phyloP scores from a whole-genome alignment of 208 protist species.

The Hexamita inflata region DNA sequence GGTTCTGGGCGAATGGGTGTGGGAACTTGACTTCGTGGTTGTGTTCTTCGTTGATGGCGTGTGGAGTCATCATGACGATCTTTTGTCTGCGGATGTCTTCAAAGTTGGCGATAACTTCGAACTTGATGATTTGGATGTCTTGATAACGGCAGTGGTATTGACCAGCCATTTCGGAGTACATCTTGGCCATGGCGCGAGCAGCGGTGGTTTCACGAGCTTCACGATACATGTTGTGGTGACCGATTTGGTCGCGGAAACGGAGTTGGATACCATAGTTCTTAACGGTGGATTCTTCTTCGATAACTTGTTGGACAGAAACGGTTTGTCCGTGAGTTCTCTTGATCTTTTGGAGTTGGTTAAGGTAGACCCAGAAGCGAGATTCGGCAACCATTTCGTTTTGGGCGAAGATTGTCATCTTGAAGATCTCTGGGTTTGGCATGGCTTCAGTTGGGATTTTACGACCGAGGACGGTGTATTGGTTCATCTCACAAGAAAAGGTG shows the following conservation, averaged over 20 bases:
- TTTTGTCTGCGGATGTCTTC: constrained; percentile 1
- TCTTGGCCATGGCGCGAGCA: constrained; percentile 76
- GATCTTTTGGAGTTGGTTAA: constrained; percentile 83
- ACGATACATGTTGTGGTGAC: constrained; percentile 97
- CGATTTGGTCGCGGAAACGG: constrained; percentile 87
- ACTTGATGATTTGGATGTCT: constrained; percentile 82
- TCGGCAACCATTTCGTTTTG: constrained; percentile 87
- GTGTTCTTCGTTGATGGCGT: too few species aligned
- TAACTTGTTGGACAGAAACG: constrained; percentile 46
- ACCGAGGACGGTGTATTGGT: constrained; percentile 77
- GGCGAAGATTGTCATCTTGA: constrained; percentile 93
- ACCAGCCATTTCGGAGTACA: constrained; percentile 87
- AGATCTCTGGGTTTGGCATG: constrained; percentile 73
- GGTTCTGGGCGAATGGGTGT: neutral
- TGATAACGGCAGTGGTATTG: constrained; percentile 74
- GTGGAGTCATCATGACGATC: neutral
- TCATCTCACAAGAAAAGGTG: too few species aligned
- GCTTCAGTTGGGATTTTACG: constrained; percentile 70
- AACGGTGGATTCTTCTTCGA: constrained; percentile 69
- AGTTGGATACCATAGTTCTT: constrained; percentile 97
- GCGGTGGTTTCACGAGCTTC: constrained; percentile 89
- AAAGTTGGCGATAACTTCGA: constrained; percentile 64
- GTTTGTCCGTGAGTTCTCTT: constrained; percentile 91
- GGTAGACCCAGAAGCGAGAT: constrained; percentile 96
- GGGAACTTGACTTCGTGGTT: neutral